Evolutionary conservation across 1,139 yeast genomes (phyloP).

Genomic region (Yamadazyma dendronema): DNA sequence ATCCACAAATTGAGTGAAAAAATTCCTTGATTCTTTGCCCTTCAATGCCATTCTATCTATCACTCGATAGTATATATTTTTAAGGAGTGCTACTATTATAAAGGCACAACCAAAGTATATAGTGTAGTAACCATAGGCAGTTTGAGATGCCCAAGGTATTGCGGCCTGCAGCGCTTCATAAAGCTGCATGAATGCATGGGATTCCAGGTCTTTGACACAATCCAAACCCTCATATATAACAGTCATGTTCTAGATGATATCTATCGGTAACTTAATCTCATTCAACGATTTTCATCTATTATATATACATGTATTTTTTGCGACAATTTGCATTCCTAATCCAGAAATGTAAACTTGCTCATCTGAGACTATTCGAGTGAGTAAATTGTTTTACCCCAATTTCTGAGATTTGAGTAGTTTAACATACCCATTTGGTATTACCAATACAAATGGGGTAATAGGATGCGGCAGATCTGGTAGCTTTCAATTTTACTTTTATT

Average conservation of each 20-base stretch:
- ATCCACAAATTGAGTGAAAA: constrained; percentile 22
- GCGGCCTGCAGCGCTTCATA: constrained; percentile 32
- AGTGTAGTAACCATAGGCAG: constrained; percentile 44
- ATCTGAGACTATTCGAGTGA: too few relatives aligned
- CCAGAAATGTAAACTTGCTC: background rate
- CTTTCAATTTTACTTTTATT: too few relatives aligned
- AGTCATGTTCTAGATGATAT: constrained; percentile 14
- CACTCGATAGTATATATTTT: constrained; percentile 35
- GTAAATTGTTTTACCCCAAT: too few relatives aligned
- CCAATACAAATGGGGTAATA: too few relatives aligned
- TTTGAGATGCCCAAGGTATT: constrained; percentile 39
- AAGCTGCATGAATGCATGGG: constrained; percentile 25
- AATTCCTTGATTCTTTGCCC: constrained; percentile 7
- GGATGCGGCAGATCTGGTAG: too few relatives aligned
- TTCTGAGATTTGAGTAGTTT: too few relatives aligned
- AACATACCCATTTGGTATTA: too few relatives aligned
- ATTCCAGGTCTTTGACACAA: constrained; percentile 40
- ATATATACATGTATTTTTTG: background rate
- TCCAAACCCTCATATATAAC: constrained; percentile 41
- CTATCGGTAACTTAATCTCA: too few relatives aligned
- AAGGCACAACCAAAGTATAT: constrained; percentile 43
- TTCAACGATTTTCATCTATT: background rate
- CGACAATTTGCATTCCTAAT: background rate
- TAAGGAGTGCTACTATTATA: constrained; percentile 37
- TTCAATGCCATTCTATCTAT: constrained; percentile 31